Evolutionary conservation across 2,329 filamentous ascomycete genomes (phyloP), one percentile per base, ranked within the genome.

Genomic region (Elsinoe ampelina): DNA sequence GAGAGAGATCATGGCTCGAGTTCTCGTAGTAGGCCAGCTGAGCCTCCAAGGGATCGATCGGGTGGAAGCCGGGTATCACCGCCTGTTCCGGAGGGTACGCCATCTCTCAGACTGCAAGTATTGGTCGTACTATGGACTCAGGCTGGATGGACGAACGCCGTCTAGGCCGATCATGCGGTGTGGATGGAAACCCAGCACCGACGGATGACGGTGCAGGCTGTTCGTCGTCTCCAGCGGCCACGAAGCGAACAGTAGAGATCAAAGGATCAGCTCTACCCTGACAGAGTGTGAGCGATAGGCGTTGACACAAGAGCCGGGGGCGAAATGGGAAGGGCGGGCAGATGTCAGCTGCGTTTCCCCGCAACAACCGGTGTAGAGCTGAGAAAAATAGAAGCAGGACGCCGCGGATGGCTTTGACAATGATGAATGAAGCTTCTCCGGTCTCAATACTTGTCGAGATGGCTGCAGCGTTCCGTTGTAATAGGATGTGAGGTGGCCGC

Each of bases 311-410:
- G 30, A 35, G 26, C 10, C 45, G 15, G 26, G 45, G 26, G 45
- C 15, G 45, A 50, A 50, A 6, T 50, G 45, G 26, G 17, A 52
- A 39, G 48, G 48, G n/a, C 32, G 15, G 48, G 26, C 32, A 34
- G 15, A 13, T 39, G 35, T 36, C 48, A 39, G 32, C 48, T 52
- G 26, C 48, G 26, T 35, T 52, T 52, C 48, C 48, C 48, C 48
- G 48, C 48, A 52, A 38, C 48, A 52, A 52, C 48, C 48, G 48
- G 48, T 52, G 34, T 39, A 39, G 48, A 52, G 48, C 48, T 52
- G 48, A 35, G 22, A 36, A 39, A 19, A 52, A 26, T 39, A 39
- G 19, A 39, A 39, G 32, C 3, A 35, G 6, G 45, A 50, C 12
- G 19, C 15, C 41, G 41, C 41, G 13, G 17, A 22, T 13, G 17